Evolutionary conservation across 495 filamentous ascomycete genomes (phyloP), one percentile per base, ranked within the genome.

Genomic region (Aspergillus egyptiacus): DNA sequence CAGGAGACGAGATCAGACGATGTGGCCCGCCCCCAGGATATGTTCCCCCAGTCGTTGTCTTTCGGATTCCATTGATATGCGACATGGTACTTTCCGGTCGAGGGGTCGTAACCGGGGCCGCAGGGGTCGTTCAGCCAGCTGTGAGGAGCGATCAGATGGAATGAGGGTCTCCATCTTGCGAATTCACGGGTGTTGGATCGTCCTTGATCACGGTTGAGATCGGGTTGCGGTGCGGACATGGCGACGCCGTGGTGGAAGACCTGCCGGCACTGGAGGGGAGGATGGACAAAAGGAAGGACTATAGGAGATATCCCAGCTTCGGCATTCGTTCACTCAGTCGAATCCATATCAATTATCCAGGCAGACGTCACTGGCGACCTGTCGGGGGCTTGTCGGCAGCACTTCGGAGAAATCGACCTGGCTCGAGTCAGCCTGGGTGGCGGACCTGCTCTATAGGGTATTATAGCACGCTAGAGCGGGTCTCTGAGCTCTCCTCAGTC

Each of bases 101-200:
- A 51, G 11, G 73, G 73, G 51, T 81, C 77, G 39, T 79, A 81
- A 44, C 75, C 71, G 15, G 74, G 58, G 7, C 72, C 77, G 45
- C 76, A 79, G 5, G 79, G 78, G 25, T 81, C 78, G 48, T 81
- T 80, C 64, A 78, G 63, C 76, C 77, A 81, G 20, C 74, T 74
- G 38, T 60, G 59, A 5, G 76, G 71, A 5, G 78, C 73, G 5
- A 64, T 63, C 31, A 82, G 64, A 51, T 81, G 78, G 36, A 64
- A 75, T 4, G 50, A 66, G 17, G 79, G 77, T 22, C 76, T 57
- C 70, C 51, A 45, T 41, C 30, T 39, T 72, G 39, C 30, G 40
- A 43, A 31, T 20, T 7, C 37, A 6, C 10, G 13, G 7, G 40
- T 27, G 15, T 17, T 6, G 1, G 27, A n/a, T n/a, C n/a, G n/a